Percentiles rank a stretch among this genome's conserved stretches.
Conservation (phyloP, 2,329 filamentous ascomycete genomes). For the Monilinia fructicola region DNA sequence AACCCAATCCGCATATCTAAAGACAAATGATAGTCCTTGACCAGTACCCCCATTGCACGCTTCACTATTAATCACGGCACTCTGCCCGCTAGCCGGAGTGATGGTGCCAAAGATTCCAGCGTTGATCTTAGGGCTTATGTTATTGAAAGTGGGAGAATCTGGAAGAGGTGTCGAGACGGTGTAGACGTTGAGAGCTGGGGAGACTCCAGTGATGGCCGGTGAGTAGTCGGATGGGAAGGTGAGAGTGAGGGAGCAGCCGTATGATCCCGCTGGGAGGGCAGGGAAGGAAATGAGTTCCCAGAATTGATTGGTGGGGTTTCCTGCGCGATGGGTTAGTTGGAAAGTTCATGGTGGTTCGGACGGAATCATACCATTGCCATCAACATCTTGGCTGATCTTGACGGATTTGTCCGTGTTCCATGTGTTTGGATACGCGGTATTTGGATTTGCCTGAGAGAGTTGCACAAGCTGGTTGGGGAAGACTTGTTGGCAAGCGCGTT, state of each 20-base stretch:
- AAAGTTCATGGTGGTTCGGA: not conserved
- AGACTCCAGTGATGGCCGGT: not conserved
- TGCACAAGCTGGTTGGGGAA: slow-evolving; percentile 20
- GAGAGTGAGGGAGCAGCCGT: slow-evolving; percentile 17
- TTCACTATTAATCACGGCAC: slow-evolving; percentile 19
- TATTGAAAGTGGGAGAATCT: slow-evolving; percentile 21
- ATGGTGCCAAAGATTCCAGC: slow-evolving; percentile 22
- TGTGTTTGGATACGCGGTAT: slow-evolving; percentile 9
- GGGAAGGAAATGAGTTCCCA: slow-evolving; percentile 17
- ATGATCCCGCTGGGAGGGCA: not conserved
- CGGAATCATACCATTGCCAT: slow-evolving; percentile 4
- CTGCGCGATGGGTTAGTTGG: not conserved
- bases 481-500: slow-evolving; percentile 6
- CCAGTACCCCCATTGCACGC: slow-evolving; percentile 16
- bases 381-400: slow-evolving; percentile 12
- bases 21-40: slow-evolving; percentile 23
- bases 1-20: slow-evolving; percentile 27
- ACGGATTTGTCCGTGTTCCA: slow-evolving; percentile 8
- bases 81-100: slow-evolving; percentile 16
- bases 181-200: slow-evolving; percentile 23
- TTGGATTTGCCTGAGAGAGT: slow-evolving; percentile 18
- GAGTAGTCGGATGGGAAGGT: slow-evolving; percentile 4
- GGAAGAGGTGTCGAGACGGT: slow-evolving; percentile 17
- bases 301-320: not conserved
- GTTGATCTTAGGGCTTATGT: slow-evolving; percentile 10